A percentile compares a stretch with the other conserved stretches of the same genome.
phyloP scores from a whole-genome alignment of 2,329 filamentous ascomycete genomes.

The Bipolaris gigantea region DNA sequence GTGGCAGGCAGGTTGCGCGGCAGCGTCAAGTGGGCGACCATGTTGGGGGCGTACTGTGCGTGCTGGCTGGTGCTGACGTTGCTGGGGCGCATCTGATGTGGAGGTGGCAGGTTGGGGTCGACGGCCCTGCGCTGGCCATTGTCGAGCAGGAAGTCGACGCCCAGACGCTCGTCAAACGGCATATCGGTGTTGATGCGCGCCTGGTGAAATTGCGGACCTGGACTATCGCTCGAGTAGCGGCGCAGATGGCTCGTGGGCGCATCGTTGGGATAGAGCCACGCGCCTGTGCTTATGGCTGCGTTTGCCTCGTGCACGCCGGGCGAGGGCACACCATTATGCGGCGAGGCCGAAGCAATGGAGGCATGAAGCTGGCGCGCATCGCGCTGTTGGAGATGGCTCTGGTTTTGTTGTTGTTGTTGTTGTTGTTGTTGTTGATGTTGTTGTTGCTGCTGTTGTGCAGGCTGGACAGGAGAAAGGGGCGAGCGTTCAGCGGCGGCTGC shows the following conservation, averaged over 20 bases:
- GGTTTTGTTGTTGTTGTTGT: slow-evolving; percentile 15
- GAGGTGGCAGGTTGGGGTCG: slow-evolving; percentile 48
- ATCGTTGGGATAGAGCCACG: slow-evolving; percentile 38
- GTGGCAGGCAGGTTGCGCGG: slow-evolving; percentile 65
- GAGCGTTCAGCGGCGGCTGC: slow-evolving; percentile 53
- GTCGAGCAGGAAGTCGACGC: slow-evolving; percentile 71
- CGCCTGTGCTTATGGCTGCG: slow-evolving; percentile 17
- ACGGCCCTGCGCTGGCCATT: slow-evolving; percentile 51
- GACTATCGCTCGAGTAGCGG: slow-evolving; percentile 41
- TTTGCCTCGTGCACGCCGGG: slow-evolving; percentile 25
- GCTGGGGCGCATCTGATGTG: slow-evolving; percentile 40
- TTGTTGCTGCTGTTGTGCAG: slow-evolving; percentile 7
- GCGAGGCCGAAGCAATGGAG: slow-evolving; percentile 17
- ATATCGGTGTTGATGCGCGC: slow-evolving; percentile 39
- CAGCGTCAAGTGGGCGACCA: slow-evolving; percentile 42
- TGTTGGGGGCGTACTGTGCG: slow-evolving; percentile 34
- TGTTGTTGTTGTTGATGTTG: slow-evolving; percentile 12
- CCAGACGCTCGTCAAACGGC: slow-evolving; percentile 62
- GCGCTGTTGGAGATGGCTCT: background rate
- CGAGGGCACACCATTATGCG: slow-evolving; percentile 32
- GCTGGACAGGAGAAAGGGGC: slow-evolving; percentile 47
- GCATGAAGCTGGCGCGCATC: slow-evolving; percentile 29
- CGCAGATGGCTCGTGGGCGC: slow-evolving; percentile 41
- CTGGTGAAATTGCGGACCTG: slow-evolving; percentile 47
- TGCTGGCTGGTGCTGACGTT: slow-evolving; percentile 27